Base-by-base conservation (phyloP, 179 eudicot species). In the Camellia oleifera region DNA sequence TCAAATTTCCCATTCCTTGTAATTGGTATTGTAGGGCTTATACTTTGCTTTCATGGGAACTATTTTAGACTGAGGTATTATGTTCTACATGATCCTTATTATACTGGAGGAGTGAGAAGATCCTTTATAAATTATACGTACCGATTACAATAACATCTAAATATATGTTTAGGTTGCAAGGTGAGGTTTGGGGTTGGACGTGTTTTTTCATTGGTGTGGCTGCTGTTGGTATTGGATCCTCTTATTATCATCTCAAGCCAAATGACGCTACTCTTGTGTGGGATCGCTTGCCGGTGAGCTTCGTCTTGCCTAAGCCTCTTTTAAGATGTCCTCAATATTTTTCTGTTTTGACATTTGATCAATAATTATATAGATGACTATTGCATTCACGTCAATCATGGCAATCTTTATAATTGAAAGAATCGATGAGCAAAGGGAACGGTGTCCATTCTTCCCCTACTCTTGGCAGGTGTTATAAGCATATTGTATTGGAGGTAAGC, bases 151-250 rank as follows among this genome's bases (percentile, higher is more conserved):
- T 60, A 9, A 11, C 77, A 11, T 66, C 26, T 80, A 53, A 10
- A 26, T 82, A 14, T 80, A 83, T 72, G 56, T 76, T 62, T 81
- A 94, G 98, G 85, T 83, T 94, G 90, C 89, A 83, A 79, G 99
- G 99, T 80, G 99, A 95, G 89, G 81, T 94, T 74, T 94, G 91
- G 89, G 99, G 99, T 5, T 95, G 99, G 99, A 87, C 91, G 15
- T 86, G 83, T 70, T 95, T 95, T 82, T 94, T 84, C 84, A 83
- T 92, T 82, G 99, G 99, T 44, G 94, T 95, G 69, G 88, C 97
- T 60, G 98, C 98, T 71, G 97, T 94, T 82, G 98, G 82, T 81
- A 72, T 95, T 82, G 99, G 99, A 67, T 94, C 99, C 32, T 86
- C 98, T 79, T 95, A 95, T 83, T 95, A 95, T 86, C 99, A 95